Percentiles rank a stretch among this genome's conserved stretches.
Evolutionary conservation across 1,139 yeast species (phyloP).

Genomic region (Diutina neorugosa): DNA sequence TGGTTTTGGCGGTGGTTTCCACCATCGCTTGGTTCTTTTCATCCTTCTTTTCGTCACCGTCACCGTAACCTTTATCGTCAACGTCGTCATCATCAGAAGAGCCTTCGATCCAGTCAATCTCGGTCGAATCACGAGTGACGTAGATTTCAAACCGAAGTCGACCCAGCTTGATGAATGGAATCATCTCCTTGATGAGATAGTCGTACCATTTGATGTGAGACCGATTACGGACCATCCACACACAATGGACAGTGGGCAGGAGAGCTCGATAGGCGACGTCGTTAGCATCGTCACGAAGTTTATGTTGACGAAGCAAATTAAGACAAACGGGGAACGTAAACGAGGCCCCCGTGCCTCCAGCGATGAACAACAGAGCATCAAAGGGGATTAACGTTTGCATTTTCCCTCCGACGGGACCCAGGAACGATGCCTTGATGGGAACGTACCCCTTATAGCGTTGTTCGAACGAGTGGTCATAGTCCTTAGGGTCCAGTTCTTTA

Average conservation of each 20-base stretch:
- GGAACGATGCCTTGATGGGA: constrained; percentile 21
- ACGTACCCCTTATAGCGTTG: constrained; percentile 6
- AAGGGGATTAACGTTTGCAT: constrained; percentile 30
- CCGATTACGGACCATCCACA: constrained; percentile 21
- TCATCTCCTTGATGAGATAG: constrained; percentile 18
- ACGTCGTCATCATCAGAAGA: not conserved
- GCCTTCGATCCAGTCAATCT: not conserved
- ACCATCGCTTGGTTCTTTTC: not conserved
- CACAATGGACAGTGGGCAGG: constrained; percentile 16
- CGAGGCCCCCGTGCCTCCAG: constrained; percentile 37
- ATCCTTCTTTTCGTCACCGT: not conserved
- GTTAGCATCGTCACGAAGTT: constrained; percentile 14
- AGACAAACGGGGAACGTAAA: constrained; percentile 35
- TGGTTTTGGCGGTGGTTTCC: not conserved
- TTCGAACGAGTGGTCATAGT: constrained; percentile 4
- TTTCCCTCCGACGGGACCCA: constrained; percentile 35
- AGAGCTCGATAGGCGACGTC: constrained; percentile 26
- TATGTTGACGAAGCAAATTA: constrained; percentile 18
- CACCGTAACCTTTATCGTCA: not conserved
- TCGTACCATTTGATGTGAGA: constrained; percentile 25
- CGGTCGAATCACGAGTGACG: constrained; percentile 12
- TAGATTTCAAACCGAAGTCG: constrained; percentile 15
- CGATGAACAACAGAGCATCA: constrained; percentile 27
- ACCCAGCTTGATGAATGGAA: constrained; percentile 15
- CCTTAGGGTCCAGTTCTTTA: not conserved